Conservation (phyloP, 192 early-diverging fungal species). For the Coemansia sp. region DNA sequence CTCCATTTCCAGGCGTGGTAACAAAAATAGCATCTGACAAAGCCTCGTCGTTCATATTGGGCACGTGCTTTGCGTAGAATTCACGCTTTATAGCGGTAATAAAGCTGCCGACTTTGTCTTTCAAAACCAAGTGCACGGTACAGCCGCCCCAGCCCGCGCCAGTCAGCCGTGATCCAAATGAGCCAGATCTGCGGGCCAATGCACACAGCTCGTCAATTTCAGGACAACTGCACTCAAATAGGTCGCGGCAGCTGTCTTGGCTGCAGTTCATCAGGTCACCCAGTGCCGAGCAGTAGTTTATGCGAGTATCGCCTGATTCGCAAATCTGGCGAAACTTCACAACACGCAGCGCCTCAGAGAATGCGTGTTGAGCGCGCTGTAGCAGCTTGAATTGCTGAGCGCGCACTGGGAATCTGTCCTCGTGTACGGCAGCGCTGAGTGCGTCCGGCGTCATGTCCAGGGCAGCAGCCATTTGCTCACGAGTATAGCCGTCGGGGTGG, state of each 20-base stretch:
- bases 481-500: conserved; percentile 35
- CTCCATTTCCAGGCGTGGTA: conserved; percentile 29
- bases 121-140: conserved; percentile 75
- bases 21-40: conserved; percentile 59
- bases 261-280: conserved; percentile 90
- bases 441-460: conserved; percentile 45
- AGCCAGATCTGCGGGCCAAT: conserved; percentile 65
- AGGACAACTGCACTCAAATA: conserved; percentile 79
- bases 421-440: conserved; percentile 47
- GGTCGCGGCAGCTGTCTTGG: conserved; percentile 75
- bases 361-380: conserved; percentile 81
- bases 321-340: conserved; percentile 50
- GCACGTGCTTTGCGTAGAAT: conserved; percentile 62
- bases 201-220: conserved; percentile 79
- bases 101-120: conserved; percentile 61
- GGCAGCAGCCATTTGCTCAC: conserved; percentile 38
- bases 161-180: conserved; percentile 81
- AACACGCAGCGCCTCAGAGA: conserved; percentile 74
- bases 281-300: conserved; percentile 52
- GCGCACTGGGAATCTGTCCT: conserved; percentile 59
- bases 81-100: conserved; percentile 63
- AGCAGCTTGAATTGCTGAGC: conserved; percentile 72
- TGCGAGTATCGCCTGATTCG: conserved; percentile 23
- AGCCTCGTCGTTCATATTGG: conserved; percentile 48
- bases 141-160: conserved; percentile 96